phyloP scores from a whole-genome alignment of 495 filamentous ascomycete species.

The Aspergillus diversus region DNA sequence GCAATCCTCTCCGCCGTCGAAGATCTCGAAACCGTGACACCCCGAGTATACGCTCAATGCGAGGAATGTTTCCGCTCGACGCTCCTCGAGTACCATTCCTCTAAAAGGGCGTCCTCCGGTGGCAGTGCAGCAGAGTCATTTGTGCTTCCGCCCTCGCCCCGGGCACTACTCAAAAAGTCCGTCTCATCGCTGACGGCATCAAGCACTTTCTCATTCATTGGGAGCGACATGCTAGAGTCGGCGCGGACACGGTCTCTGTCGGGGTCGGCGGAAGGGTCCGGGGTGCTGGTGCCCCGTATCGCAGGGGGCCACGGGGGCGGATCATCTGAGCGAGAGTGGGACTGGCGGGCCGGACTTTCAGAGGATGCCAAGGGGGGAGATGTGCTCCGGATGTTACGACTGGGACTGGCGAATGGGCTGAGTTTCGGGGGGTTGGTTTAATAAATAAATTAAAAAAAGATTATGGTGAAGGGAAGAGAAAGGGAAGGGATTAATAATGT shows the following conservation, averaged over 20 bases:
- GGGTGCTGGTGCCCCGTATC: slow-evolving; percentile 53
- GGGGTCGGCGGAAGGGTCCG: slow-evolving; percentile 56
- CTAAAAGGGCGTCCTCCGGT: slow-evolving; percentile 46
- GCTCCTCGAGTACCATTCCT: slow-evolving; percentile 49
- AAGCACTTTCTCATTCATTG: slow-evolving; percentile 69
- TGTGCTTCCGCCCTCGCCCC: slow-evolving; percentile 52
- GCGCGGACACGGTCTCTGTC: slow-evolving; percentile 50
- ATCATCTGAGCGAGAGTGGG: slow-evolving; percentile 67
- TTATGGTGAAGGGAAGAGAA: background rate
- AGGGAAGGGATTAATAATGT: slow-evolving; percentile 2
- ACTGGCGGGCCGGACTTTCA: slow-evolving; percentile 73
- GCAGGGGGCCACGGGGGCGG: slow-evolving; percentile 41
- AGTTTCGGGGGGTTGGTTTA: slow-evolving; percentile 37
- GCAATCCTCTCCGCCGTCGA: slow-evolving; percentile 78
- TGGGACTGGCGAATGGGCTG: slow-evolving; percentile 70
- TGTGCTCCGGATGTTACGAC: slow-evolving; percentile 69
- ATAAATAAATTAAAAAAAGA: background rate
- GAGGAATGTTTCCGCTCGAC: slow-evolving; percentile 68
- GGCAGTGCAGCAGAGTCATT: slow-evolving; percentile 33
- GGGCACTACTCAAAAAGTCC: slow-evolving; percentile 68
- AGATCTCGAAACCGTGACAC: slow-evolving; percentile 76
- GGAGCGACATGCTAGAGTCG: slow-evolving; percentile 68
- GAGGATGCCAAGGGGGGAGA: slow-evolving; percentile 63
- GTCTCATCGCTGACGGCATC: slow-evolving; percentile 57
- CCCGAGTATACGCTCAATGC: slow-evolving; percentile 67